Conservation (phyloP, 192 early-diverging fungal genomes). For the Coemansia sp. region DNA sequence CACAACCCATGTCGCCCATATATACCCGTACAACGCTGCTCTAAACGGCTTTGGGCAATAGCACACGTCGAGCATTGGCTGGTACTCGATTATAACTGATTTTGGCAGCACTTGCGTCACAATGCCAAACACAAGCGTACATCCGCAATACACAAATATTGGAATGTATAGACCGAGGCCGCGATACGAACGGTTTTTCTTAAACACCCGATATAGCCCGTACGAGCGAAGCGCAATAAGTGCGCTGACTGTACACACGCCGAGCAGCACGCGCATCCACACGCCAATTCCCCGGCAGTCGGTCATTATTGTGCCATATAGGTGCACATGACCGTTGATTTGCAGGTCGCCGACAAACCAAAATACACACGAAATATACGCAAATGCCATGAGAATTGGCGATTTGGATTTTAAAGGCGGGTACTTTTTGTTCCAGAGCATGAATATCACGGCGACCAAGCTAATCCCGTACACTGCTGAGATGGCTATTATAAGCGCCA, state of each 20-base stretch:
- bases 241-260: conserved; percentile 48
- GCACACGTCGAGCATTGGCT: conserved; percentile 25
- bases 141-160: conserved; percentile 27
- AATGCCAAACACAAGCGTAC: conserved; percentile 31
- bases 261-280: conserved; percentile 49
- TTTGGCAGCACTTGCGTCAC: conserved; percentile 29
- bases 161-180: conserved; percentile 39
- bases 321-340: conserved; percentile 51
- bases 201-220: conserved; percentile 38
- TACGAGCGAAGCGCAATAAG: conserved; percentile 44
- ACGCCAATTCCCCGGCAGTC: conserved; percentile 43
- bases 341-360: conserved; percentile 54
- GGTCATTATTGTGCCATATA: conserved; percentile 13
- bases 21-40: conserved; percentile 26
- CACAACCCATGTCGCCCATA: conserved; percentile 45
- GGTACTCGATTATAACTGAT: conserved; percentile 34
- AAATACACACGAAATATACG: conserved; percentile 23
- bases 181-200: conserved; percentile 24
- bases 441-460: conserved; percentile 32
- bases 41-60: conserved; percentile 36
- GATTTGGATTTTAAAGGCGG: conserved; percentile 50
- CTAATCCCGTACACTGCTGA: conserved; percentile 35
- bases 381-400: conserved; percentile 37
- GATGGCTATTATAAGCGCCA: conserved; percentile 30
- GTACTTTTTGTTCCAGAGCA: conserved; percentile 42